Conservation (phyloP, 345 rosid genomes). For the Eucalyptus coolabah region DNA sequence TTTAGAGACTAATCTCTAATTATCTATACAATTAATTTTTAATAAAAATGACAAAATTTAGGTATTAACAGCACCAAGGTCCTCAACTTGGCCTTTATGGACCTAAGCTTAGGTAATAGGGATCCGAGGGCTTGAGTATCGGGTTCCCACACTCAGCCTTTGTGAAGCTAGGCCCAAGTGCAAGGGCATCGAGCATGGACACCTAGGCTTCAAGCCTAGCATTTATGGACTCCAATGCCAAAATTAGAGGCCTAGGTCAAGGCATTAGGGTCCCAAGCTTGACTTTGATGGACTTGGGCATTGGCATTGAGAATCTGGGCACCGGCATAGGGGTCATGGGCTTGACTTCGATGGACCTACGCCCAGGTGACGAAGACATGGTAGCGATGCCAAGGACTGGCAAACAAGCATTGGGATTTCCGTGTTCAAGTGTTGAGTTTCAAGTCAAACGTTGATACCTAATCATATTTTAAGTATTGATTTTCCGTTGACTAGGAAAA, state of each 20-base stretch:
- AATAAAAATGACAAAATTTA: no score
- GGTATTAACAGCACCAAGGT: no score
- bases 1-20: no score
- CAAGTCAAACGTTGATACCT: rapidly evolving
- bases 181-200: background rate
- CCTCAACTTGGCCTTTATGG: background rate
- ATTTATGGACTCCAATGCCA: background rate
- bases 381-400: background rate
- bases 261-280: background rate
- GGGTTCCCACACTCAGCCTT: background rate
- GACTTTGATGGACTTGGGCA: background rate
- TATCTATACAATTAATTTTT: no score
- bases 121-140: background rate
- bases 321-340: background rate
- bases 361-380: background rate
- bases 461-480: no score
- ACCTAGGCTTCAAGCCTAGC: background rate
- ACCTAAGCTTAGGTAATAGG: background rate
- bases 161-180: background rate
- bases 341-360: background rate
- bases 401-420: background rate
- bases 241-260: background rate
- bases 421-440: background rate
- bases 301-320: background rate
- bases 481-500: background rate